These are phyloP conservation scores for Moricandia moricandioides DNA, from an alignment of 345 rosid species.

Conservation along the genomic window DNA sequence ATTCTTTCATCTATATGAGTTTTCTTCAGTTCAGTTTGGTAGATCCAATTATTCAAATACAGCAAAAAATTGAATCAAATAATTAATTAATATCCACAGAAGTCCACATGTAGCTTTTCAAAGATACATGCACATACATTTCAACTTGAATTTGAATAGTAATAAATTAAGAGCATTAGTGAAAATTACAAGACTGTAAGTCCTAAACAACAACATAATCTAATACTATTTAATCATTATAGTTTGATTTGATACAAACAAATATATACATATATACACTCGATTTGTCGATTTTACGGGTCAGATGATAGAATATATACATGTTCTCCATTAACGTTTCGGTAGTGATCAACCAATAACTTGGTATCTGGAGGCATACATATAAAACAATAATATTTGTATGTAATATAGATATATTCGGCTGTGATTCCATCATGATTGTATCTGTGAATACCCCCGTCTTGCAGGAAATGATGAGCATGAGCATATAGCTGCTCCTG, in stretches of 20 bases:
- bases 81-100: neutral
- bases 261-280: neutral
- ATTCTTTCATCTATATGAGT: conserved; percentile 14
- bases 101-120: neutral
- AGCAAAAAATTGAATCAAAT: neutral
- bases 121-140: neutral
- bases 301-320: neutral
- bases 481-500: conserved; percentile 24
- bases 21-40: conserved; percentile 3
- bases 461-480: conserved; percentile 63
- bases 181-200: neutral
- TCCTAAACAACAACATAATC: neutral
- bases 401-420: neutral
- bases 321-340: neutral
- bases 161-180: neutral
- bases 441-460: neutral
- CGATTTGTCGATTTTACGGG: neutral
- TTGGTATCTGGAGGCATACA: neutral
- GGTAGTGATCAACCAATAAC: neutral
- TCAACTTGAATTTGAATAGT: neutral
- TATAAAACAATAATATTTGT: neutral
- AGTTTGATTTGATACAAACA: neutral
- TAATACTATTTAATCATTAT: neutral
- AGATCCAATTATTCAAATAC: neutral
- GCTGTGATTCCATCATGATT: neutral